Evolutionary conservation across 108 stramenopile species (phyloP).

Genomic region (Cafeteria roenbergensis): DNA sequence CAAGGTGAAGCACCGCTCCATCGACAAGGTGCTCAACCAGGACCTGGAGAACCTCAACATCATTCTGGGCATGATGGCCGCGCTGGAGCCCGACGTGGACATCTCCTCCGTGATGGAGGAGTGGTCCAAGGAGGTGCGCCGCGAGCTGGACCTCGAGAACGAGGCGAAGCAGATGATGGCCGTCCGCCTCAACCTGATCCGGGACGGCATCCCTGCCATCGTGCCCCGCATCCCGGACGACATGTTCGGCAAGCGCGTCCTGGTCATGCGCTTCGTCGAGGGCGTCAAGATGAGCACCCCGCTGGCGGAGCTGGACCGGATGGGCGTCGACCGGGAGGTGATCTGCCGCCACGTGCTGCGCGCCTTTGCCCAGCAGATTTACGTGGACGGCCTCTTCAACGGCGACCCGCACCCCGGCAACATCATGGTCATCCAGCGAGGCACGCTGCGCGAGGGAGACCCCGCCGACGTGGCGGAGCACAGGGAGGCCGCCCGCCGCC

Average conservation of each 20-base stretch:
- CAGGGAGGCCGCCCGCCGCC: background rate
- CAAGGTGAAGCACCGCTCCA: conserved; percentile 45
- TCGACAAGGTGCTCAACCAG: conserved; percentile 29
- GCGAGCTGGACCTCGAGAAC: conserved; percentile 41
- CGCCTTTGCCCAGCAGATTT: conserved; percentile 55
- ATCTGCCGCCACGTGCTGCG: conserved; percentile 39
- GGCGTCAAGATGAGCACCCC: conserved; percentile 36
- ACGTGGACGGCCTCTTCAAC: conserved; percentile 50
- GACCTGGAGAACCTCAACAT: conserved; percentile 36
- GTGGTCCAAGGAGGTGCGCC: conserved; percentile 32
- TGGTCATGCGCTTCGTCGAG: conserved; percentile 61
- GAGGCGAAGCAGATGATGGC: conserved; percentile 37
- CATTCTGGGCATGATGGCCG: conserved; percentile 21
- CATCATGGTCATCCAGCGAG: conserved; percentile 33
- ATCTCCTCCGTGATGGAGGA: conserved; percentile 32
- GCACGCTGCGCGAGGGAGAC: background rate
- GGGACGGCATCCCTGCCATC: conserved; percentile 13
- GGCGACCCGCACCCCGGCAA: conserved; percentile 63
- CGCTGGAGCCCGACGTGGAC: conserved; percentile 32
- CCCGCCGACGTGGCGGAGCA: background rate
- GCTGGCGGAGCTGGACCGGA: conserved; percentile 4
- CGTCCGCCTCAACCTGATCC: conserved; percentile 16
- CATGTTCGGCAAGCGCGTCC: conserved; percentile 31
- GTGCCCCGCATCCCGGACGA: conserved; percentile 33
- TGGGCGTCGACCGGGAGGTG: conserved; percentile 32